Evolutionary conservation across 768 basidiomycete species (phyloP), one percentile per base, ranked within the genome.

Genomic region (Rhizopogon vinicolor): DNA sequence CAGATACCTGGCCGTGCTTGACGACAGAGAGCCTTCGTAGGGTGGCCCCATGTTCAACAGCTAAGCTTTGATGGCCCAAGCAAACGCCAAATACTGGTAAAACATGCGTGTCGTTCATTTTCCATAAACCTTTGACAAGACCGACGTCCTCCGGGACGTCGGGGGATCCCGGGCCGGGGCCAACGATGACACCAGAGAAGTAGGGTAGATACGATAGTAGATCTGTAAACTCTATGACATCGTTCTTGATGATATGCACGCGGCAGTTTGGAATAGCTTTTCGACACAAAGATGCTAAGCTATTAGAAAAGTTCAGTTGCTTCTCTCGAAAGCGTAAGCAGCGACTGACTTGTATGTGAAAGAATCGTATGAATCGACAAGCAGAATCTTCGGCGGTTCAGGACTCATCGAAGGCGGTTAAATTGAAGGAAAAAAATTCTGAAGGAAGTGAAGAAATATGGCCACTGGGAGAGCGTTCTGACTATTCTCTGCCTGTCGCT

Each of bases 341-440:
- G 2, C 13, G n/a, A 76, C 86, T 55, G 53, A 91, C 90, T 92
- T 93, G 81, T 82, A 81, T n/a, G 91, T 89, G 69, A 92, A 93
- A 2, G 90, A 91, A 68, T 92, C 91, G 60, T 92, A 91, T 0
- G 90, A 92, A 66, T 91, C 91, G 31, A 92, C 76, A 46, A 93
- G 75, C 31, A 92, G 75, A 44, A 93, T 74, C 51, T 80, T 76
- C 44, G 83, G 82, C 16, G 61, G 54, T 16, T 51, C 63, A 40
- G 57, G 44, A 41, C 63, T 57, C 70, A 75, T 71, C 51, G 57
- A 46, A 31, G 56, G 44, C 57, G 53, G 55, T 14, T 3, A 18
- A 12, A 25, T 25, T 25, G 25, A 25, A 5, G 4, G 25, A 25
- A 5, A 25, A 25, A 4, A 25, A 5, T 4, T 25, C 25, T 25